phyloP scores from a whole-genome alignment of 805 yeast species.

The Metschnikowia proteae region DNA sequence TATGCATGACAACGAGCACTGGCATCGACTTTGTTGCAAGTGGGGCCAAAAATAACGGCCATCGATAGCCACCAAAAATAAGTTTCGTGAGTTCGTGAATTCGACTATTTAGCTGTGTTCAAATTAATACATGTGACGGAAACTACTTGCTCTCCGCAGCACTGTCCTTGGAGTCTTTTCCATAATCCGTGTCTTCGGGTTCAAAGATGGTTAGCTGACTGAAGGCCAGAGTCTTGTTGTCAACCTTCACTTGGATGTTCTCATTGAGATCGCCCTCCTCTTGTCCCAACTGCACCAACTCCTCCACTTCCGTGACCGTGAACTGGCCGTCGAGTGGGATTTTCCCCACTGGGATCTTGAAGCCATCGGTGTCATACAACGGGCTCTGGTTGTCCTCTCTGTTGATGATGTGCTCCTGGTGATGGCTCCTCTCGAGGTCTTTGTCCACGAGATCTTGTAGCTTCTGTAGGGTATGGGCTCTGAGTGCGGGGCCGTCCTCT shows the following conservation, averaged over 20 bases:
- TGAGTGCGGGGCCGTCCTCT: slow-evolving; percentile 5
- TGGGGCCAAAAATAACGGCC: too few relatives aligned
- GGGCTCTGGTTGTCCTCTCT: slow-evolving; percentile 2
- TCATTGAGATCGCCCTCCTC: slow-evolving; percentile 27
- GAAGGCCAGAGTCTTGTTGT: slow-evolving; percentile 24
- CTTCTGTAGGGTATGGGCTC: slow-evolving; percentile 23
- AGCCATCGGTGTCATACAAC: slow-evolving; percentile 32
- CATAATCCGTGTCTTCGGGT: neutral
- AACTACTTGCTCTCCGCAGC: neutral
- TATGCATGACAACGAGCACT: neutral
- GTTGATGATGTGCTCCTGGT: neutral
- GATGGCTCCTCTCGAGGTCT: slow-evolving; percentile 10
- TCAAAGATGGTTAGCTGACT: slow-evolving; percentile 30
- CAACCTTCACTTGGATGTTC: slow-evolving; percentile 25
- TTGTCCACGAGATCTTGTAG: slow-evolving; percentile 25
- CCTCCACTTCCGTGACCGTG: slow-evolving; percentile 30
- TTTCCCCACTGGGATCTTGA: slow-evolving; percentile 35
- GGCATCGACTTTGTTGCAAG: too few relatives aligned
- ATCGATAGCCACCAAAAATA: too few relatives aligned
- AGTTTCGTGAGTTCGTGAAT: too few relatives aligned
- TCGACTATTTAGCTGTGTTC: too few relatives aligned
- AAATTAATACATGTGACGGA: neutral
- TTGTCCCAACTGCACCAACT: slow-evolving; percentile 30
- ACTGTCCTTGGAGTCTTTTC: neutral
- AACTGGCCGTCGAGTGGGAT: slow-evolving; percentile 42